A percentile compares a stretch with the other conserved stretches of the same genome.
Conservation (phyloP, 257 asterid species). For the Scutellaria galericulata region DNA sequence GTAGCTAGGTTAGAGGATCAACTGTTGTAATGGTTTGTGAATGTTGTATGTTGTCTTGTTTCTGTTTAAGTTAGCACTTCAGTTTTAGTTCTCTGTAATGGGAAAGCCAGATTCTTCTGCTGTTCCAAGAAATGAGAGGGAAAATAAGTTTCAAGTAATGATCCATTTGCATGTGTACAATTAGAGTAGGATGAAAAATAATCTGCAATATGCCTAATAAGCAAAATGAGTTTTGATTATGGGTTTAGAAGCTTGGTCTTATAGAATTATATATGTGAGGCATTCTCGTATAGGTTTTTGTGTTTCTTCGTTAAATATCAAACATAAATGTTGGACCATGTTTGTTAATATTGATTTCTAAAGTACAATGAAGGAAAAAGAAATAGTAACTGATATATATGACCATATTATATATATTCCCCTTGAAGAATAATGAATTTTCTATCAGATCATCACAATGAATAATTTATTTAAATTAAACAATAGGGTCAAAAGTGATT, state of each 20-base stretch:
- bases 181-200: no score
- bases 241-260: background rate
- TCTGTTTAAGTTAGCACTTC: background rate
- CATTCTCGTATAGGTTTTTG: no score
- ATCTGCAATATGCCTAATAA: no score
- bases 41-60: conserved; percentile 22
- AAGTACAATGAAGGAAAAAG: background rate
- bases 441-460: background rate
- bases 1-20: conserved; percentile 41
- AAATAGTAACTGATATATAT: no score
- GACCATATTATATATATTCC: no score
- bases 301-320: background rate
- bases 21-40: background rate
- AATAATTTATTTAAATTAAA: background rate
- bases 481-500: background rate
- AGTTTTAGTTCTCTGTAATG: background rate
- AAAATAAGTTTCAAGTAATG: background rate
- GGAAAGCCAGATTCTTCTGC: background rate
- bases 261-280: no score
- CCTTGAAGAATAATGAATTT: no score
- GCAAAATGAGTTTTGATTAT: no score
- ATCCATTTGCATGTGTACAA: background rate
- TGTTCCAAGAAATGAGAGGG: conserved; percentile 23
- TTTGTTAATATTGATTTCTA: background rate
- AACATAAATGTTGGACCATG: background rate